phyloP scores from a whole-genome alignment of 2,329 filamentous ascomycete genomes.

The Sclerotinia sclerotiorum region DNA sequence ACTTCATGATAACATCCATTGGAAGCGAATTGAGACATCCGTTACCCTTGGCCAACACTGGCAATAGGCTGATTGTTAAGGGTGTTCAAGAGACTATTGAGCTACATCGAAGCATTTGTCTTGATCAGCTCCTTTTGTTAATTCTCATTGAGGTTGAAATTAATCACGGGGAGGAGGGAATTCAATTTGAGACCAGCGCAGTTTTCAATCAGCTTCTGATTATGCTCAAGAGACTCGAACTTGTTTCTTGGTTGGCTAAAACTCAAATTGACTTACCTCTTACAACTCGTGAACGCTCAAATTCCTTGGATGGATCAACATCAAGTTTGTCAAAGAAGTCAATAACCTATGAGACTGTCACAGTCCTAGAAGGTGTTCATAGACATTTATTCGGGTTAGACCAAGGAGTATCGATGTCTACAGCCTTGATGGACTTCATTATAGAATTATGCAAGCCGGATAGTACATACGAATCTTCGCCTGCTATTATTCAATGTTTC shows the following conservation, averaged over 20 bases:
- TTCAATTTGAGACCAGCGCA: conserved; percentile 66
- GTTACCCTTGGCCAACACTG: conserved; percentile 69
- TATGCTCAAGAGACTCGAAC: conserved; percentile 71
- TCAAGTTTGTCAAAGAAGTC: conserved; percentile 44
- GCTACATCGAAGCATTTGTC: conserved; percentile 69
- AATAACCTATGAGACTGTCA: conserved; percentile 52
- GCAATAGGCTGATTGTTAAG: conserved; percentile 70
- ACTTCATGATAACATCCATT: conserved; percentile 47
- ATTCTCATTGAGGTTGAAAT: conserved; percentile 85
- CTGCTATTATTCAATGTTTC: conserved; percentile 61
- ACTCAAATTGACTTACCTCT: conserved; percentile 56
- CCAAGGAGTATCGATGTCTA: conserved; percentile 51
- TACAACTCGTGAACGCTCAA: conserved; percentile 45
- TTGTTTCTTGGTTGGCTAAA: conserved; percentile 68
- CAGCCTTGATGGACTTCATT: conserved; percentile 65
- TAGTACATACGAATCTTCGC: conserved; percentile 64
- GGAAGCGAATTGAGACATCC: conserved; percentile 37
- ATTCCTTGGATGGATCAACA: conserved; percentile 36
- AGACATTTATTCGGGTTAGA: conserved; percentile 65
- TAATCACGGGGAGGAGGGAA: conserved; percentile 68
- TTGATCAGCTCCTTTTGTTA: conserved; percentile 79
- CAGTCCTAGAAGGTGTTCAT: conserved; percentile 59
- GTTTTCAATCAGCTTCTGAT: conserved; percentile 69
- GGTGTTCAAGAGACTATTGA: conserved; percentile 77
- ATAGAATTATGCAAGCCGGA: conserved; percentile 63